Evolutionary conservation across 1,284 basidiomycete species (phyloP).

Genomic region (Leccinum subrobustum): DNA sequence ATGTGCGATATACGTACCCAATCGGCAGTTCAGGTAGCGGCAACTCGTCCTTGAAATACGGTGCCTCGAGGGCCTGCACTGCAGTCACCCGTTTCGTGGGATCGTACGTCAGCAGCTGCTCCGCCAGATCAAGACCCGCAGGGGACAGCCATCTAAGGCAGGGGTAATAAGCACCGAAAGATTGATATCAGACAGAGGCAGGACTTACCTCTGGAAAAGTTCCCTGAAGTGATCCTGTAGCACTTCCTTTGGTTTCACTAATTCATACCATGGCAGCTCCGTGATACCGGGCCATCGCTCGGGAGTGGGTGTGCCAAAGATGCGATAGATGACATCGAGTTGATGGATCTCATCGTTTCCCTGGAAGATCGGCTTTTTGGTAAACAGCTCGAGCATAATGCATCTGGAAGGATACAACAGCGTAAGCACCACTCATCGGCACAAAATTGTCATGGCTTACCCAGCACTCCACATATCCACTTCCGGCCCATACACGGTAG

Average conservation of each 20-base stretch:
- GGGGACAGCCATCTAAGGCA: slow-evolving; percentile 73
- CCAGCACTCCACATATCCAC: slow-evolving; percentile 99
- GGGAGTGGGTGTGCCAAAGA: slow-evolving; percentile 87
- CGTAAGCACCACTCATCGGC: background rate
- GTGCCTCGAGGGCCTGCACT: slow-evolving; percentile 71
- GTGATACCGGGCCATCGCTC: slow-evolving; percentile 82
- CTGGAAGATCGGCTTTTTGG: slow-evolving; percentile 92
- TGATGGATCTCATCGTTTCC: slow-evolving; percentile 98
- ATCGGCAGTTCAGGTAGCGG: slow-evolving; percentile 75
- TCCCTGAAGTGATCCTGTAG: slow-evolving; percentile 75
- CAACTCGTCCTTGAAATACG: slow-evolving; percentile 82
- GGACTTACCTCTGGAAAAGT: slow-evolving; percentile 72
- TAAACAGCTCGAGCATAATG: slow-evolving; percentile 98
- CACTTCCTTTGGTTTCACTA: slow-evolving; percentile 85
- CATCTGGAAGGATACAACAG: slow-evolving; percentile 56
- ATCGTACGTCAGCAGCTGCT: slow-evolving; percentile 81
- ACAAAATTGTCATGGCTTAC: slow-evolving; percentile 40
- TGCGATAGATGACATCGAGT: slow-evolving; percentile 87
- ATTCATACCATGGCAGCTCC: slow-evolving; percentile 95
- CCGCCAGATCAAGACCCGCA: slow-evolving; percentile 82
- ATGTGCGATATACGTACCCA: slow-evolving; percentile 55
- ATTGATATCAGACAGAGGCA: slow-evolving; percentile 22
- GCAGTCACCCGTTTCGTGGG: slow-evolving; percentile 80
- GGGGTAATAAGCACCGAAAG: slow-evolving; percentile 6
- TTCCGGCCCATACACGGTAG: slow-evolving; percentile 95